Percentiles rank a stretch among this genome's conserved stretches.
These are phyloP conservation scores for Plantago ovata DNA, from an alignment of 257 asterid genomes.

Conservation along the genomic window DNA sequence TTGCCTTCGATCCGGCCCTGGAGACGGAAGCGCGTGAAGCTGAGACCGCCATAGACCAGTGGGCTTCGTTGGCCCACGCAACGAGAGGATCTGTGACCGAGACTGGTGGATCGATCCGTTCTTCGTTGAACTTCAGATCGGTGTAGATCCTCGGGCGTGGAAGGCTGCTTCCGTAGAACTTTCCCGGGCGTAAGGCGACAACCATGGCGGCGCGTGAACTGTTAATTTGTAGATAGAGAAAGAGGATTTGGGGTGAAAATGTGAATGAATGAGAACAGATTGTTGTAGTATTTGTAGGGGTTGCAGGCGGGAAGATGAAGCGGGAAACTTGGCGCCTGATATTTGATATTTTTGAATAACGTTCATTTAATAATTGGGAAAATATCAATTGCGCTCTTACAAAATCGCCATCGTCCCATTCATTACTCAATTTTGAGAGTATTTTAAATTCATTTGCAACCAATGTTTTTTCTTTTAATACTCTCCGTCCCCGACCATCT, in stretches of 20 bases:
- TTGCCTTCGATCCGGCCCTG: slow-evolving; percentile 94
- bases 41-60: slow-evolving; percentile 96
- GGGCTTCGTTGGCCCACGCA: slow-evolving; percentile 85
- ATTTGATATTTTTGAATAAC: too few species aligned
- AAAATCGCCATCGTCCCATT: too few species aligned
- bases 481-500: too few species aligned
- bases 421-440: too few species aligned
- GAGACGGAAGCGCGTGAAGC: slow-evolving; percentile 69
- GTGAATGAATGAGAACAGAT: neutral
- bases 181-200: slow-evolving; percentile 72
- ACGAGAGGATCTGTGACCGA: slow-evolving; percentile 64
- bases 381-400: too few species aligned
- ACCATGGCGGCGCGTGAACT: slow-evolving; percentile 40
- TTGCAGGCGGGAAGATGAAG: too few species aligned
- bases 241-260: neutral
- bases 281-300: too few species aligned
- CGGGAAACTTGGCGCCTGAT: too few species aligned
- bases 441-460: too few species aligned
- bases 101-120: slow-evolving; percentile 74
- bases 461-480: too few species aligned
- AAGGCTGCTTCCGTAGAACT: slow-evolving; percentile 86
- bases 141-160: slow-evolving; percentile 80
- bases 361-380: too few species aligned
- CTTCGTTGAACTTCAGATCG: slow-evolving; percentile 50
- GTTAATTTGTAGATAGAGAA: neutral